Conservation (phyloP, 1,284 basidiomycete genomes). For the Chalciporus sp. region DNA sequence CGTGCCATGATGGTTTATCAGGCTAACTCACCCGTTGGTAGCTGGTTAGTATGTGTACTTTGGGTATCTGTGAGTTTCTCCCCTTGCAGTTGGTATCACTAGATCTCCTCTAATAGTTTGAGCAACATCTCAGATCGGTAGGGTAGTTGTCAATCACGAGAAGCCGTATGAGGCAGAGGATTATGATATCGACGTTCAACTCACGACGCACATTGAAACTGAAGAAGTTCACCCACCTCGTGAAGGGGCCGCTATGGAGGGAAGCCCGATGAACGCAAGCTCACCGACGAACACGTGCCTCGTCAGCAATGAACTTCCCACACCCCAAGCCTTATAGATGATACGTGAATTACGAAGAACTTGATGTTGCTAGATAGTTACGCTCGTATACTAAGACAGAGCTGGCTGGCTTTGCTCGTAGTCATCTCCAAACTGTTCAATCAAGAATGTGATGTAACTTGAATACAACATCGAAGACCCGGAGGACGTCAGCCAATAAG, state of each 20-base stretch:
- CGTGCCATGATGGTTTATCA: neutral
- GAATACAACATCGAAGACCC: too few relatives aligned
- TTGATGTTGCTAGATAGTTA: too few relatives aligned
- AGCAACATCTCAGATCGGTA: slow-evolving; percentile 14
- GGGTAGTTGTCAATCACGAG: slow-evolving; percentile 15
- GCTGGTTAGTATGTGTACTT: slow-evolving; percentile 22
- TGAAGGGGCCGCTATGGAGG: neutral
- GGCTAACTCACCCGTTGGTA: neutral
- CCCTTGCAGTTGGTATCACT: neutral
- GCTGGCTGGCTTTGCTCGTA: too few relatives aligned
- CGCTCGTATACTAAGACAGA: too few relatives aligned
- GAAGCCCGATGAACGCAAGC: neutral
- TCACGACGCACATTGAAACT: slow-evolving; percentile 10
- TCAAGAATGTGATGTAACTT: too few relatives aligned
- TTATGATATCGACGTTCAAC: neutral
- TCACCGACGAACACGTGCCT: neutral
- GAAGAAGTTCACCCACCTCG: neutral
- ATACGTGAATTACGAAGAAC: too few relatives aligned
- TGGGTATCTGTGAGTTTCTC: slow-evolving; percentile 22
- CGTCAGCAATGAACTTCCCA: too few relatives aligned
- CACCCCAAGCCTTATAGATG: too few relatives aligned
- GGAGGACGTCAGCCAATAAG: too few relatives aligned
- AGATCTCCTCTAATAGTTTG: neutral
- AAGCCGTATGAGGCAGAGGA: slow-evolving; percentile 2
- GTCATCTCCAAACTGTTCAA: too few relatives aligned